These are phyloP conservation scores for Mercurialis annua DNA, from an alignment of 345 rosid species.

Conservation along the genomic window DNA sequence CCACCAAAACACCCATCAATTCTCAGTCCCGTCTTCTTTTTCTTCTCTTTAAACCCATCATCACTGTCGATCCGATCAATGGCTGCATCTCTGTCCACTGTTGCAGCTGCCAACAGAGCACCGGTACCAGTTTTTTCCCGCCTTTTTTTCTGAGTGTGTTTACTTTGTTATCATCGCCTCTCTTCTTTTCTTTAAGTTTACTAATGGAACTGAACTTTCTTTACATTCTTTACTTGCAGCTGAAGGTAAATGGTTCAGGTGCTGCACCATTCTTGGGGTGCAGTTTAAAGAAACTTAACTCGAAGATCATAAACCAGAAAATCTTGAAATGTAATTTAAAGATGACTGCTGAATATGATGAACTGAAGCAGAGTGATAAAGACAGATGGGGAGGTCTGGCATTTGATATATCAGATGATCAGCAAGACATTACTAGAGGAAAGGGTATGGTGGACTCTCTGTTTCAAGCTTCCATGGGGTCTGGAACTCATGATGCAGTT, in stretches of 20 bases:
- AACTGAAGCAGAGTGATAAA: conserved; percentile 39
- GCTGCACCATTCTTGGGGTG: conserved; percentile 26
- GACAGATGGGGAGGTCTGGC: conserved; percentile 49
- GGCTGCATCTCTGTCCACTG: conserved; percentile 39
- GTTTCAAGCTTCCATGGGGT: conserved; percentile 52
- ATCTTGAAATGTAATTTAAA: conserved; percentile 10
- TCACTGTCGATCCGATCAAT: conserved; percentile 28
- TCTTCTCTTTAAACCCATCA: background rate
- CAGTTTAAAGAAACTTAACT: conserved; percentile 26
- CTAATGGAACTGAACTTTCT: background rate
- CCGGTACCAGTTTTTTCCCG: conserved; percentile 35
- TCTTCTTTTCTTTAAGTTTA: background rate
- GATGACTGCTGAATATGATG: conserved; percentile 33
- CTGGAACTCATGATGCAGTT: conserved; percentile 49
- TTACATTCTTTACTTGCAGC: conserved; percentile 25
- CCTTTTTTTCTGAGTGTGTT: background rate
- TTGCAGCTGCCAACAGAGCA: conserved; percentile 34
- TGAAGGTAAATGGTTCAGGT: conserved; percentile 23
- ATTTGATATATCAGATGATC: conserved; percentile 42
- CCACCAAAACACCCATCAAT: conserved; percentile 9
- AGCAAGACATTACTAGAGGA: conserved; percentile 53
- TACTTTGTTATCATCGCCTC: conserved; percentile 21
- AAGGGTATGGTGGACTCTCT: conserved; percentile 52
- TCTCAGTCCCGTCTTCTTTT: conserved; percentile 24
- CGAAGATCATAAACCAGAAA: conserved; percentile 13